Base-by-base conservation (phyloP, 176 grass and related monocot genomes). In the Oryza glumipatula region DNA sequence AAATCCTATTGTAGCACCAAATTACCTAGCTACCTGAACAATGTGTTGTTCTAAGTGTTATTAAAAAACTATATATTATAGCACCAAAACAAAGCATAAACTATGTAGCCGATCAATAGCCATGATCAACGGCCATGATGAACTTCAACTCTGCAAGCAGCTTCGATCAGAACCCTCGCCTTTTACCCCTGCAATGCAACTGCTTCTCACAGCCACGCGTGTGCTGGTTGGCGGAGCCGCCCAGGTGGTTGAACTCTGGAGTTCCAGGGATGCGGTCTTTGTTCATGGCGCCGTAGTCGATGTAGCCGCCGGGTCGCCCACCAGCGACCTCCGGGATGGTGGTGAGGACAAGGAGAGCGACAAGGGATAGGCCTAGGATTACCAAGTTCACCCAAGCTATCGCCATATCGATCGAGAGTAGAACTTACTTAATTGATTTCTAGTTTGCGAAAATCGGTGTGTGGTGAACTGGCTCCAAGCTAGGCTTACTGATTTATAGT, bases 271-370 rank as follows among this genome's bases (percentile, higher is more conserved):
- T 8, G 6, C 8, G 0, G 32, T 88, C 68, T 3, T 3, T 2
- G 2, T 0, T 1, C 23, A 89, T 10, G 17, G 26, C 24, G 1
- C 1, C 0, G 38, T 89, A 80, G 26, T 0, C 10, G 12, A 80
- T 33, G 1, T 1, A 0, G 22, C 3, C n/a, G 1, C 0, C 56
- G 58, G 11, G 1, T 41, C 49, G 49, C 4, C 49, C 4, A 4
- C 49, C 49, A 16, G 80, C 24, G 23, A 63, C 76, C 14, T 69
- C 63, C 65, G 67, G 82, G 22, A 80, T 21, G 21, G 13, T 33
- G 76, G 70, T 38, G 70, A 84, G 15, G 19, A 88, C 68, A 46
- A 88, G 36, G 24, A 88, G 45, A 23, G 24, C 36, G 22, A 78
- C 60, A 3, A 79, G 54, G 43, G 67, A 76, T 22, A 83, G 7